Evolutionary conservation across 148 eudicot species (phyloP), one percentile per base, ranked within the genome.

Genomic region (Vaccinium vitisidaea): DNA sequence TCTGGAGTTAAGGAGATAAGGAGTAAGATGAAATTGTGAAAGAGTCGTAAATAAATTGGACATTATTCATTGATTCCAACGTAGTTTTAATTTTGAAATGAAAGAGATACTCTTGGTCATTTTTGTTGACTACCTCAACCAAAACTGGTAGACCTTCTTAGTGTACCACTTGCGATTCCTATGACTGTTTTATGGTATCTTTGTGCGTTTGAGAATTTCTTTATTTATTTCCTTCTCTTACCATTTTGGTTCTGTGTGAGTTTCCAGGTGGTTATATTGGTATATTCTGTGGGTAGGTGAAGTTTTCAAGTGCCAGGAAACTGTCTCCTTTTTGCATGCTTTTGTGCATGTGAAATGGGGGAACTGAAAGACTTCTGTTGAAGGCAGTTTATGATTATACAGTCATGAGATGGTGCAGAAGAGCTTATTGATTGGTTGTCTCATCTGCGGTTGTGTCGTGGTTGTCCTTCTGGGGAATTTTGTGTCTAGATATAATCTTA

Each of bases 281-380:
- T 75, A 16, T 12, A 39, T 18, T 75, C 4, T 46, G 13, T n/a
- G 53, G 79, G 54, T 46, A 43, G 79, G 30, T 48, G 54, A 21
- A 21, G 79, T 18, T 19, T n/a, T 74, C 25, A 43, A 75, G 54
- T 46, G 27, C 23, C 43, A 5, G 21, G n/a, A 81, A 81, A 46
- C 12, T 59, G 23, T 77, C 8, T 48, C 19, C 53, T 53, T 79
- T 84, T 49, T 80, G 82, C 58, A n/a, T 85, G 77, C 56, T 67
- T 54, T 80, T 70, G 55, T 59, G 19, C 69, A 36, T 81, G 21
- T 58, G 25, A 19, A 80, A 80, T 80, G 70, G 49, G 39, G 7
- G 73, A 53, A 59, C n/a, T 46, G 27, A 43, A 61, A n/a, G 16
- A 21, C 23, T 46, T 70, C 19, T 59, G 70, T 9, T 15, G 27